Conservation (phyloP, 164 flowering plant genomes). For the Tetracentron sinense region DNA sequence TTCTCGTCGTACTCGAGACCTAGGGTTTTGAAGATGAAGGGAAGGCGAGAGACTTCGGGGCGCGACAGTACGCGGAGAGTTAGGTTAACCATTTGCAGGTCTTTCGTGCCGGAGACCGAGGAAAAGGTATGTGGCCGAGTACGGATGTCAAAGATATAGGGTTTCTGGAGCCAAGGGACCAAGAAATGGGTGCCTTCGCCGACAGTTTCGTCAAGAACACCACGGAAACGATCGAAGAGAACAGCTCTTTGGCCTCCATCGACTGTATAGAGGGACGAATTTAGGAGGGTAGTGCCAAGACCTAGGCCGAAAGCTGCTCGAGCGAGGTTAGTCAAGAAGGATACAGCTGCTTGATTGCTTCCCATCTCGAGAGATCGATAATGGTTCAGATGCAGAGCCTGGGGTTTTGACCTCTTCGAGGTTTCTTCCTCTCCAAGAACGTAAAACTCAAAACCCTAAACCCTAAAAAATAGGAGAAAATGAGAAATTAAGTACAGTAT, state of each 20-base stretch:
- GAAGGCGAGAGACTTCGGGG: not conserved
- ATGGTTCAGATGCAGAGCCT: no score
- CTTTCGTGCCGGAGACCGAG: slow-evolving; percentile 13
- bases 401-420: no score
- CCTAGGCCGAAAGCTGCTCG: slow-evolving; percentile 9
- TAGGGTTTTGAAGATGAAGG: slow-evolving; percentile 1
- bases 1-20: slow-evolving; percentile 10
- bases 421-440: not conserved
- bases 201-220: slow-evolving; percentile 1
- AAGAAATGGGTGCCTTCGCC: slow-evolving; percentile 13
- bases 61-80: slow-evolving; percentile 3
- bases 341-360: slow-evolving; percentile 5
- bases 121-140: slow-evolving; percentile 3
- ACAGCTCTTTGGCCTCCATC: slow-evolving; percentile 12
- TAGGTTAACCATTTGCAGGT: slow-evolving; percentile 10
- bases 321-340: slow-evolving; percentile 4
- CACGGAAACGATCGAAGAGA: slow-evolving; percentile 3
- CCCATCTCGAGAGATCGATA: not conserved
- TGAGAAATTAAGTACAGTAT: not conserved
- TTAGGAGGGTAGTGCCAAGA: not conserved
- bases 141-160: slow-evolving; percentile 7
- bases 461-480: not conserved
- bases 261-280: slow-evolving; percentile 6
- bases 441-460: not conserved
- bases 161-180: slow-evolving; percentile 5